These are phyloP conservation scores for Teunomyces pallodes DNA, from an alignment of 805 yeast genomes.

Conservation along the genomic window DNA sequence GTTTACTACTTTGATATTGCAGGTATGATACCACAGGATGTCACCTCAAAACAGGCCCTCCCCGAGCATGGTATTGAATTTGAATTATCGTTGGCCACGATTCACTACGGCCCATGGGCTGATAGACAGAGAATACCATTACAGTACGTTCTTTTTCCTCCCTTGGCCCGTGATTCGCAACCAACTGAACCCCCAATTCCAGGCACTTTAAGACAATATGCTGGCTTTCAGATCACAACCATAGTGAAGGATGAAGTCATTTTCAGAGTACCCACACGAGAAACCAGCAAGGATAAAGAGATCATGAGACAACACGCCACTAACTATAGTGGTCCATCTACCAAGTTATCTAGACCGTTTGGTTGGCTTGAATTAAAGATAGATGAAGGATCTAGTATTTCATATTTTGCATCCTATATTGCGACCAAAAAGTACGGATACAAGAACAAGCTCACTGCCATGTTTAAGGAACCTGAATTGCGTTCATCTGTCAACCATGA, in stretches of 20 bases:
- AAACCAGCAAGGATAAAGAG: conserved; percentile 68
- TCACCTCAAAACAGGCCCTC: conserved; percentile 35
- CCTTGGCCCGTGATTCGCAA: conserved; percentile 53
- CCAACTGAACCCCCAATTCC: conserved; percentile 32
- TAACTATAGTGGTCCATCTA: conserved; percentile 4
- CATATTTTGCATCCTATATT: conserved; percentile 47
- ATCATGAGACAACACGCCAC: conserved; percentile 13
- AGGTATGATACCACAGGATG: conserved; percentile 36
- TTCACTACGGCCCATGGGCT: conserved; percentile 95
- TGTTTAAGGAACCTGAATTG: conserved; percentile 57
- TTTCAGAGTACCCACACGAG: conserved; percentile 79
- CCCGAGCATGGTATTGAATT: conserved; percentile 57
- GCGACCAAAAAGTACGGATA: conserved; percentile 55
- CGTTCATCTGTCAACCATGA: conserved; percentile 90
- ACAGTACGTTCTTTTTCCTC: conserved; percentile 68
- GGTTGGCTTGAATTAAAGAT: conserved; percentile 88
- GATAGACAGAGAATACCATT: conserved; percentile 75
- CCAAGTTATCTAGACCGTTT: conserved; percentile 55
- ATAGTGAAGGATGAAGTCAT: conserved; percentile 63
- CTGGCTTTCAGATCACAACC: conserved; percentile 55
- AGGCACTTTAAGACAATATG: conserved; percentile 55
- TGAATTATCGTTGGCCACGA: conserved; percentile 54
- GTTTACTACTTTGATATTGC: conserved; percentile 70
- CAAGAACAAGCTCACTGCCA: conserved; percentile 45
- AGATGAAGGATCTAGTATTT: conserved; percentile 49